phyloP scores from a whole-genome alignment of 2,329 filamentous ascomycete species.

The Aureobasidium zeae region DNA sequence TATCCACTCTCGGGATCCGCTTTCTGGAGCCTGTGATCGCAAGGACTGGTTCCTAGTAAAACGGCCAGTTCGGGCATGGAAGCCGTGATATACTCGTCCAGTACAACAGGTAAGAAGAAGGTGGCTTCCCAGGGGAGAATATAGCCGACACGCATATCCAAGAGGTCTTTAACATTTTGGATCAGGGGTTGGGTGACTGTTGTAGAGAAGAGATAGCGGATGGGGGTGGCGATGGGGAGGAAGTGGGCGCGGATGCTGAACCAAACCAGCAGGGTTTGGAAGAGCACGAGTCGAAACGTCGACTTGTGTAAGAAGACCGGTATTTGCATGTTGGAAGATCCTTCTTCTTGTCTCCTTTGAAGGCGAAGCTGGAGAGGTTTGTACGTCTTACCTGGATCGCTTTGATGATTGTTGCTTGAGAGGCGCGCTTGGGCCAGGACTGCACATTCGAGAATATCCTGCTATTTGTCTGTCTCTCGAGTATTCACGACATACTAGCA shows the following conservation, averaged over 20 bases:
- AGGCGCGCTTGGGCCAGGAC: too few relatives aligned
- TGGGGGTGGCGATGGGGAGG: not conserved
- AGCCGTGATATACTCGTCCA: slow-evolving; percentile 1
- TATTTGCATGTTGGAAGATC: slow-evolving; percentile 2
- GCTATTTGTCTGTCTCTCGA: too few relatives aligned
- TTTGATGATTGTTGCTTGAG: too few relatives aligned
- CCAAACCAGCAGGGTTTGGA: slow-evolving; percentile 9
- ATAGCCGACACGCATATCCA: slow-evolving; percentile 1
- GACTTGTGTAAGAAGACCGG: slow-evolving; percentile 4
- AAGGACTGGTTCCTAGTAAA: not conserved
- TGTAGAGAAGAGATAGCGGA: not conserved
- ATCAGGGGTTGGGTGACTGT: not conserved
- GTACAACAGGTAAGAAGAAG: not conserved
- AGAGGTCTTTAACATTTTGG: not conserved
- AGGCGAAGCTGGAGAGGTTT: too few relatives aligned
- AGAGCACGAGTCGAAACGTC: not conserved
- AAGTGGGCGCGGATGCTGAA: not conserved
- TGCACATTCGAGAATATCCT: too few relatives aligned
- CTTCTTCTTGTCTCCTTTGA: too few relatives aligned
- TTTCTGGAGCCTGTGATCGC: not conserved
- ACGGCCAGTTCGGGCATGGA: slow-evolving; percentile 9
- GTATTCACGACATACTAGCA: too few relatives aligned
- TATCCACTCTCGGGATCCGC: not conserved
- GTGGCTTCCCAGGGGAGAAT: slow-evolving; percentile 4
- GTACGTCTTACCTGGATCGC: too few relatives aligned